A percentile compares a stretch with the other conserved stretches of the same genome.
Evolutionary conservation across 2,329 filamentous ascomycete species (phyloP).

Genomic region (Colletotrichum orchidophilum): DNA sequence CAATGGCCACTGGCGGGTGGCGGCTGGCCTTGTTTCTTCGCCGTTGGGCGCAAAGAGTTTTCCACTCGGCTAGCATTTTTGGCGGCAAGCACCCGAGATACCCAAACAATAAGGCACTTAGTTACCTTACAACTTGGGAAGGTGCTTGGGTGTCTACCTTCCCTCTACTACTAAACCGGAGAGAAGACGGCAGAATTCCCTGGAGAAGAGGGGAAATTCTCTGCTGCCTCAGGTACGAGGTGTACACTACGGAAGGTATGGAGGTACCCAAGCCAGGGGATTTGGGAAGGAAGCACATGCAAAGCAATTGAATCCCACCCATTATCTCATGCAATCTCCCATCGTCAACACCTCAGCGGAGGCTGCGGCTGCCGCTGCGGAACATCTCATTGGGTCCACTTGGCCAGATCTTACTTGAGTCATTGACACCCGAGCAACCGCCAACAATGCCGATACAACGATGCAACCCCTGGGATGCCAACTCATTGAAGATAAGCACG

Average conservation of each 20-base stretch:
- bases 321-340: neutral
- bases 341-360: neutral
- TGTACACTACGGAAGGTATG: no score
- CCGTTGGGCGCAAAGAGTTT: neutral
- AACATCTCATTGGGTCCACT: neutral
- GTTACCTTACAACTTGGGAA: neutral
- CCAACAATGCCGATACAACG: neutral
- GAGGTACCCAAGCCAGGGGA: neutral
- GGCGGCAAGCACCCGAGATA: neutral
- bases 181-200: neutral
- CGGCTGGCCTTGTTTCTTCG: neutral
- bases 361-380: neutral
- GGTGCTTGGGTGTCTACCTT: neutral
- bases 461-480: neutral
- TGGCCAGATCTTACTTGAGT: neutral
- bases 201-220: neutral
- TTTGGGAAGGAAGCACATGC: neutral
- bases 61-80: neutral
- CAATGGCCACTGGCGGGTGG: slow-evolving; percentile 22
- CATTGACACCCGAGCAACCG: neutral
- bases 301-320: neutral
- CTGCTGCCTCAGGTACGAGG: neutral
- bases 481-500: neutral
- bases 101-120: neutral
- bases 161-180: neutral